Base-by-base conservation (phyloP, 345 rosid species). In the Geranium rotundifolium region DNA sequence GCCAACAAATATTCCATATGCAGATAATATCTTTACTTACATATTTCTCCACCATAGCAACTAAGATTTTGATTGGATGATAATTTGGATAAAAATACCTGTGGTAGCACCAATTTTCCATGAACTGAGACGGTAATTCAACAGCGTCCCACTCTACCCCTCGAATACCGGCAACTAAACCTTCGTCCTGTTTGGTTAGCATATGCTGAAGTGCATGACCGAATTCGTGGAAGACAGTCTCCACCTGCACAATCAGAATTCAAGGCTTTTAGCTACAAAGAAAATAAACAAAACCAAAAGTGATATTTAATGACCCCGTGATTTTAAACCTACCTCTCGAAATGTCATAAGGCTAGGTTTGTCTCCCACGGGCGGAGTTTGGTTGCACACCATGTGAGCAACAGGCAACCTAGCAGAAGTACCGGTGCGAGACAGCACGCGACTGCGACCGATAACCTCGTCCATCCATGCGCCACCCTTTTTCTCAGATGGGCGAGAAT, bases 81-180 rank as follows among this genome's bases (percentile, higher is more conserved):
- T n/a, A n/a, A n/a, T n/a, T n/a, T n/a, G n/a, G n/a, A 23, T 19
- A 18, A 67, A n/a, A 57, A 55, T 63, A 91, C 97, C 91, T 86
- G 71, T 88, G 97, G 79, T 88, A 91, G 76, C 97, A 91, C 97
- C 97, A 91, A 63, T 91, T 91, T 80, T 91, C 96, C 97, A 91
- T 91, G 74, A 91, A 91, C 58, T 91, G 97, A 15, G 97, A 91
- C 50, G 96, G 95, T 70, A 91, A 76, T 72, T 91, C 97, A 72
- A 88, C 87, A 19, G 97, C 97, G 71, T 91, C 97, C 97, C 97
- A 88, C 70, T 91, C 97, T 37, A 91, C 75, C 63, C 88, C 90
- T 19, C 96, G 80, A 54, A 79, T 83, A 68, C 97, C 97, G 79
- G 97, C 77, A 64, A 88, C 95, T 63, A 91, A 84, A 63, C 97